phyloP scores from a whole-genome alignment of 2,329 filamentous ascomycete genomes.

The Hirsutella minnesotensis region DNA sequence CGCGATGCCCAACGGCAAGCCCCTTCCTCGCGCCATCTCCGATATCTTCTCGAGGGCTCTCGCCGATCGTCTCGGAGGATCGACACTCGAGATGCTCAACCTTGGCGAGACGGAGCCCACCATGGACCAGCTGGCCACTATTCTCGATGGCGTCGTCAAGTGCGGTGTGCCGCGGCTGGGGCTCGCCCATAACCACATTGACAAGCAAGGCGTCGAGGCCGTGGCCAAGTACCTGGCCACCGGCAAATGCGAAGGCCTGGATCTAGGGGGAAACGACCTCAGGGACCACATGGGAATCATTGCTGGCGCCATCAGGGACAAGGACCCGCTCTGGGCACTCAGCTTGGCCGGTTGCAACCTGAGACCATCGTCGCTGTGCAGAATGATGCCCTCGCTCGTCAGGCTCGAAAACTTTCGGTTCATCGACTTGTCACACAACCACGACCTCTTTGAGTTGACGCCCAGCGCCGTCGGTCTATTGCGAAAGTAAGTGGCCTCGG shows the following conservation, averaged over 20 bases:
- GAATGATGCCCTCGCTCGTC: slow-evolving; percentile 61
- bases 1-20: slow-evolving; percentile 18
- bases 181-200: slow-evolving; percentile 71
- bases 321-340: slow-evolving; percentile 61
- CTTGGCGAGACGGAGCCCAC: slow-evolving; percentile 68
- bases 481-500: slow-evolving; percentile 46
- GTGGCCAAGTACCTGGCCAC: slow-evolving; percentile 65
- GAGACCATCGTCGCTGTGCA: slow-evolving; percentile 57
- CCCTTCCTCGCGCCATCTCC: slow-evolving; percentile 22
- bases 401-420: slow-evolving; percentile 68
- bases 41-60: slow-evolving; percentile 67
- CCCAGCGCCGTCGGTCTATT: slow-evolving; percentile 66
- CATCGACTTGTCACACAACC: slow-evolving; percentile 86
- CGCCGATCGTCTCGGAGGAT: slow-evolving; percentile 62
- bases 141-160: slow-evolving; percentile 73
- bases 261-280: slow-evolving; percentile 75
- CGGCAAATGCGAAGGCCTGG: slow-evolving; percentile 74
- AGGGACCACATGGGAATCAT: slow-evolving; percentile 41
- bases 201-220: slow-evolving; percentile 61
- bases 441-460: slow-evolving; percentile 59
- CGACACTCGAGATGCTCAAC: slow-evolving; percentile 69
- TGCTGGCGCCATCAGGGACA: slow-evolving; percentile 37
- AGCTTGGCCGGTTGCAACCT: slow-evolving; percentile 81
- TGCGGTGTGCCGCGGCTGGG: slow-evolving; percentile 71
- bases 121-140: slow-evolving; percentile 56